These are phyloP conservation scores for Debaryomycetaceae sp. DNA, from an alignment of 1,139 yeast species.

Conservation along the genomic window DNA sequence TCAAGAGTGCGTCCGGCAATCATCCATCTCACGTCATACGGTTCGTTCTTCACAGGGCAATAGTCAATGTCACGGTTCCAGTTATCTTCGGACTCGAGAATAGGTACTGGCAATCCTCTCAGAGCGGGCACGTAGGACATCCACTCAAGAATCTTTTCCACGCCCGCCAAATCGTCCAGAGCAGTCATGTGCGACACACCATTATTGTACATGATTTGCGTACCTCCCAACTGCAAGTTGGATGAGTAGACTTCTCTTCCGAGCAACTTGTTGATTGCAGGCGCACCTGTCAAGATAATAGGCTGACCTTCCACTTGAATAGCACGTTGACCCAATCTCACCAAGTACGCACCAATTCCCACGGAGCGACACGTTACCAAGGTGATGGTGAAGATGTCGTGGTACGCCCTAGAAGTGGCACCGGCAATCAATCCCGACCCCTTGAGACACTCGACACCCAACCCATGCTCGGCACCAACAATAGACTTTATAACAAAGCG, in stretches of 20 bases:
- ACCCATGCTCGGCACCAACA: slow-evolving; percentile 90
- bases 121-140: slow-evolving; percentile 90
- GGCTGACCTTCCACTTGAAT: slow-evolving; percentile 99
- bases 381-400: slow-evolving; percentile 92
- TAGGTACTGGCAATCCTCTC: slow-evolving; percentile 86
- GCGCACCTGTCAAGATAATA: slow-evolving; percentile 96
- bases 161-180: slow-evolving; percentile 91
- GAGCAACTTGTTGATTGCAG: slow-evolving; percentile 89
- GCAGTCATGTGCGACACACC: slow-evolving; percentile 98
- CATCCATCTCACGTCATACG: slow-evolving; percentile 92
- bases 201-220: slow-evolving; percentile 95
- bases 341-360: slow-evolving; percentile 98
- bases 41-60: slow-evolving; percentile 59
- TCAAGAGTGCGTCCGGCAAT: slow-evolving; percentile 69
- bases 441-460: slow-evolving; percentile 95
- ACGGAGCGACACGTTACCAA: slow-evolving; percentile 97
- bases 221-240: slow-evolving; percentile 95
- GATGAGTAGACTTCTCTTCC: slow-evolving; percentile 97
- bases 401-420: slow-evolving; percentile 94
- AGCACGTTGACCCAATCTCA: slow-evolving; percentile 96
- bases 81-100: slow-evolving; percentile 65
- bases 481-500: slow-evolving; percentile 75
- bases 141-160: slow-evolving; percentile 91
- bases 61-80: slow-evolving; percentile 94
- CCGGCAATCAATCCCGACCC: slow-evolving; percentile 99